Conservation (phyloP, 1,139 yeast species). For the Oligophagozyma castellii region DNA sequence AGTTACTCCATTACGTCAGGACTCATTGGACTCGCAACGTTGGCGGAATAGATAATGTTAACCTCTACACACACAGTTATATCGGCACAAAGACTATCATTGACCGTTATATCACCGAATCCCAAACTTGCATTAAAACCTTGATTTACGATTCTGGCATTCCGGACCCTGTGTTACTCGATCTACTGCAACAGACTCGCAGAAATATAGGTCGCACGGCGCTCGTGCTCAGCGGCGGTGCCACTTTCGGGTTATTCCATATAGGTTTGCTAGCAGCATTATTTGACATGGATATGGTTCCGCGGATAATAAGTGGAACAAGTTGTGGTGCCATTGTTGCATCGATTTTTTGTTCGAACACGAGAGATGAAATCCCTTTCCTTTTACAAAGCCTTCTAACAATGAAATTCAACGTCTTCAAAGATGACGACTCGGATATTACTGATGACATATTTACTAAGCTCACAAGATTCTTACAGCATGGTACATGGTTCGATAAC, state of each 20-base stretch:
- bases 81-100: conserved; percentile 78
- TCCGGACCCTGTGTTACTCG: conserved; percentile 61
- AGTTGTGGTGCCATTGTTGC: conserved; percentile 97
- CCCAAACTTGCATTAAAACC: conserved; percentile 45
- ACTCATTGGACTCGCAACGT: conserved; percentile 78
- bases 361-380: conserved; percentile 55
- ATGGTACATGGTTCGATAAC: conserved; percentile 82
- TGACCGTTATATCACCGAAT: conserved; percentile 76
- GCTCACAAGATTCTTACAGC: conserved; percentile 32
- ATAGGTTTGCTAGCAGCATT: conserved; percentile 80
- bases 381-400: conserved; percentile 41
- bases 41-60: conserved; percentile 80
- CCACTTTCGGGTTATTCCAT: conserved; percentile 84
- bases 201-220: conserved; percentile 92
- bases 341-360: conserved; percentile 67
- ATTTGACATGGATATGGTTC: conserved; percentile 59
- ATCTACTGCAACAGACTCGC: conserved; percentile 75
- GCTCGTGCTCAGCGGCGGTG: conserved; percentile 83
- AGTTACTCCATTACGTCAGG: conserved; percentile 57
- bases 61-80: conserved; percentile 62
- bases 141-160: conserved; percentile 31
- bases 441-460: conserved; percentile 32
- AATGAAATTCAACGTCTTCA: conserved; percentile 61
- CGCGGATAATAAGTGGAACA: conserved; percentile 86
- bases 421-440: conserved; percentile 34